These are phyloP conservation scores for Gnaphalium uliginosum DNA, from an alignment of 129 eudicot genomes.

Conservation along the genomic window DNA sequence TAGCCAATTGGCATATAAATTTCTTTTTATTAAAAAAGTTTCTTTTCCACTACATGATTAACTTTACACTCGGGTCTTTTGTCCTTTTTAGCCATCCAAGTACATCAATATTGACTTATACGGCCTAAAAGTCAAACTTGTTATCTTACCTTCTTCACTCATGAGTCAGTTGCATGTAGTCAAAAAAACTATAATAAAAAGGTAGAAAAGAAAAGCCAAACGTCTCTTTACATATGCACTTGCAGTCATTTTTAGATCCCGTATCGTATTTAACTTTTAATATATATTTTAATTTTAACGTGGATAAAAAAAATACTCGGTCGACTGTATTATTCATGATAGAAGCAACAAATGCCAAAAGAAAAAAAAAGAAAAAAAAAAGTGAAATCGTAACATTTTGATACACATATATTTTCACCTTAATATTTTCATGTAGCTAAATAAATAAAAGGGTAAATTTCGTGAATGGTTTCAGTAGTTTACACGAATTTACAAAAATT, in stretches of 20 bases:
- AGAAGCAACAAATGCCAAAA: too few species aligned
- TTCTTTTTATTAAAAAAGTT: conserved; percentile 5
- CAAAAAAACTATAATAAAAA: not conserved
- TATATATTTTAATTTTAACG: not conserved
- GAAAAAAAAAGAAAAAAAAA: too few species aligned
- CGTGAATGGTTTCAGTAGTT: too few species aligned
- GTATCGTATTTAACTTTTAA: not conserved
- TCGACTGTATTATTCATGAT: too few species aligned
- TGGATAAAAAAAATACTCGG: too few species aligned
- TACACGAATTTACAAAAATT: too few species aligned
- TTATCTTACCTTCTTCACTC: conserved; percentile 24
- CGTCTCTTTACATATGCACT: not conserved
- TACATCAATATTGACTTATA: conserved; percentile 27
- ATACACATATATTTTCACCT: too few species aligned
- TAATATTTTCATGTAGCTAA: too few species aligned
- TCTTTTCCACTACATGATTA: conserved; percentile 19
- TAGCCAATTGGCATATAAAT: conserved; percentile 22
- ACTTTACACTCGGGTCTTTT: not conserved
- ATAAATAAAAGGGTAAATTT: too few species aligned
- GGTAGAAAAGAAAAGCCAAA: not conserved
- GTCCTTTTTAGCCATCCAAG: conserved; percentile 13
- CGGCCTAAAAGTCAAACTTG: conserved; percentile 22
- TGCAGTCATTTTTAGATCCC: conserved; percentile 5
- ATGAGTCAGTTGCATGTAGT: conserved; percentile 4
- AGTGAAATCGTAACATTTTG: too few species aligned